Evolutionary conservation across 805 yeast genomes (phyloP).

Genomic region (Wickerhamomyces ciferrii): DNA sequence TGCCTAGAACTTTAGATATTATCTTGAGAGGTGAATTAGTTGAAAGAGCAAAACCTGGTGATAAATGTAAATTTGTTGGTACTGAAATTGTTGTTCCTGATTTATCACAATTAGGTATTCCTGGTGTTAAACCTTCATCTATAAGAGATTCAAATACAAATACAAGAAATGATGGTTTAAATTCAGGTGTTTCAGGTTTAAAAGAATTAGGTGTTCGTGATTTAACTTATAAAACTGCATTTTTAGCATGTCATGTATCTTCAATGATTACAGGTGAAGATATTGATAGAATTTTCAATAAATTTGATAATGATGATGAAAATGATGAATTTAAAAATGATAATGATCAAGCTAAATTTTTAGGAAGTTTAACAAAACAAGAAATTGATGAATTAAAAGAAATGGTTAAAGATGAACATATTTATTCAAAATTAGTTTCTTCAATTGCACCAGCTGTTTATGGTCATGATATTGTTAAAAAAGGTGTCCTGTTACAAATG

Average conservation of each 20-base stretch:
- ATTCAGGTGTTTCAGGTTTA: conserved; percentile 85
- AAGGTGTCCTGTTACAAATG: conserved; percentile 83
- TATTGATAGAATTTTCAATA: conserved; percentile 13
- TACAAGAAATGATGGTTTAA: conserved; percentile 54
- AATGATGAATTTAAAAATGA: conserved; percentile 37
- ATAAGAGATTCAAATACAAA: conserved; percentile 54
- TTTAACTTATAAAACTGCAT: conserved; percentile 85
- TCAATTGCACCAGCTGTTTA: conserved; percentile 95
- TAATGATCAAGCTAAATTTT: conserved; percentile 74
- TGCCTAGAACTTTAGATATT: conserved; percentile 96
- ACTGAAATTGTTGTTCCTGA: conserved; percentile 94
- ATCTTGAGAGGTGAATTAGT: conserved; percentile 91
- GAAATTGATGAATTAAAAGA: conserved; percentile 81
- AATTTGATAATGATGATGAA: conserved; percentile 30
- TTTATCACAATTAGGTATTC: conserved; percentile 87
- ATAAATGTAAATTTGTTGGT: conserved; percentile 89
- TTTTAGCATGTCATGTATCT: conserved; percentile 84
- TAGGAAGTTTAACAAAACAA: conserved; percentile 70
- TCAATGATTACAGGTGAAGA: conserved; percentile 40
- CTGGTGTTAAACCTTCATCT: conserved; percentile 88
- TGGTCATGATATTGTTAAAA: conserved; percentile 92
- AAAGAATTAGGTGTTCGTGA: conserved; percentile 86
- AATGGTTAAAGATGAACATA: conserved; percentile 86
- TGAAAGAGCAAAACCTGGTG: conserved; percentile 96
- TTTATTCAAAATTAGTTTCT: conserved; percentile 77